Conservation (phyloP, 106 monocot genomes). For the Ottelia alismoides region DNA sequence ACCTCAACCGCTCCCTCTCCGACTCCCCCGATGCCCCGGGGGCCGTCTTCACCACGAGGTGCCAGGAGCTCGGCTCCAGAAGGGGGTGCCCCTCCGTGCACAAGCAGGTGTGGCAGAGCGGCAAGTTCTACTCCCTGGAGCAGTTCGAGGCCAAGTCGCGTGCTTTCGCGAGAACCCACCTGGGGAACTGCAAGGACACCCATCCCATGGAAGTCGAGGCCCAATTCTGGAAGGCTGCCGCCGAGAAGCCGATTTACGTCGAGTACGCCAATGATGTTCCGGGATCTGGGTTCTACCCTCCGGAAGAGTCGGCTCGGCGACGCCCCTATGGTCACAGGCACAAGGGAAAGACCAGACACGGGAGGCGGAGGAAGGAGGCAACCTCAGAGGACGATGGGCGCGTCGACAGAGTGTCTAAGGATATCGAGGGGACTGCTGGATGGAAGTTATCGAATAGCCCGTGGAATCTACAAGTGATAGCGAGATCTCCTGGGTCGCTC, state of each 20-base stretch:
- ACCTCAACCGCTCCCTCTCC: constrained; percentile 56
- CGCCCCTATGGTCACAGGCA: constrained; percentile 8
- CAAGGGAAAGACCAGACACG: constrained; percentile 14
- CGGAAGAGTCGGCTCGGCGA: constrained; percentile 17
- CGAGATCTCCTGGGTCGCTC: constrained; percentile 70
- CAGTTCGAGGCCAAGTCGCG: constrained; percentile 88
- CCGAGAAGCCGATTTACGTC: constrained; percentile 70
- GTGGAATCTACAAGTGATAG: constrained; percentile 95
- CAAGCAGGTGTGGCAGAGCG: constrained; percentile 98
- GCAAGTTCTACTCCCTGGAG: constrained; percentile 72
- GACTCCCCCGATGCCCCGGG: constrained; percentile 17
- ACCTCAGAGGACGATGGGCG: too few species aligned
- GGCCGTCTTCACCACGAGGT: constrained; percentile 64
- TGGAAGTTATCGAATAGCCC: constrained; percentile 79
- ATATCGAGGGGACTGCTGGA: constrained; percentile 31
- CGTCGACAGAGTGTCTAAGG: background rate
- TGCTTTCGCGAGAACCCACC: constrained; percentile 38
- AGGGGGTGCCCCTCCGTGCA: constrained; percentile 11
- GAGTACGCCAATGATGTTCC: constrained; percentile 99
- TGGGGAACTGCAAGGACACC: constrained; percentile 28
- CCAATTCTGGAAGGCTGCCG: constrained; percentile 67
- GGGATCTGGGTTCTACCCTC: constrained; percentile 68
- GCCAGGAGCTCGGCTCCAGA: constrained; percentile 71
- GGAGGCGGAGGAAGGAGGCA: constrained; percentile 2
- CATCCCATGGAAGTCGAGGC: constrained; percentile 53